Conservation (phyloP, 2,329 filamentous ascomycete genomes). For the Trichoderma sp. region DNA sequence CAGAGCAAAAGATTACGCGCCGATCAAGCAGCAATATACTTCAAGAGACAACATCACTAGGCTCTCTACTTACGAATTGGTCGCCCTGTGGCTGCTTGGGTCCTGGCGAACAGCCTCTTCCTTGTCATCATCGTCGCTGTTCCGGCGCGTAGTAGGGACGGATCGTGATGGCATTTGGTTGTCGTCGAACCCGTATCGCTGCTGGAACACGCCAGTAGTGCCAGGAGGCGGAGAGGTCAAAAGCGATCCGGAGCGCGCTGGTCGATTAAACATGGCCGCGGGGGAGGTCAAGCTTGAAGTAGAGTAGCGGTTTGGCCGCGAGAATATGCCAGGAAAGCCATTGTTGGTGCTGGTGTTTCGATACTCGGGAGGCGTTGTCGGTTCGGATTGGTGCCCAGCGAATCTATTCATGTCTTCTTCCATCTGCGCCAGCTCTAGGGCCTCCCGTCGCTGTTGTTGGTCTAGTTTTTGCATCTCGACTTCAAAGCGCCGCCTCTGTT, state of each 20-base stretch:
- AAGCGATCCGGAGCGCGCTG: slow-evolving; percentile 73
- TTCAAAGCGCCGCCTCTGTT: slow-evolving; percentile 86
- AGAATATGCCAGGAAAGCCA: slow-evolving; percentile 76
- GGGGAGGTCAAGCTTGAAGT: slow-evolving; percentile 83
- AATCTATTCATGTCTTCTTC: slow-evolving; percentile 69
- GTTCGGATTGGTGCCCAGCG: slow-evolving; percentile 82
- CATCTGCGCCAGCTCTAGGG: slow-evolving; percentile 80
- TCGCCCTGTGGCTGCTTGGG: slow-evolving; percentile 68
- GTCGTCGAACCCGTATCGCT: slow-evolving; percentile 51
- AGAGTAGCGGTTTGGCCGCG: slow-evolving; percentile 83
- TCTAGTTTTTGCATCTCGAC: slow-evolving; percentile 89
- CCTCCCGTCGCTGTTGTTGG: slow-evolving; percentile 76
- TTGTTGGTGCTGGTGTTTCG: slow-evolving; percentile 56
- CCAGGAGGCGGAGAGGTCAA: slow-evolving; percentile 73
- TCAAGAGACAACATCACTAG: slow-evolving; percentile 15
- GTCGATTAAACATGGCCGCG: slow-evolving; percentile 69
- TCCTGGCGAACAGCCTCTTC: slow-evolving; percentile 69
- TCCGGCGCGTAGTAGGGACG: slow-evolving; percentile 79
- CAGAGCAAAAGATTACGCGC: background rate
- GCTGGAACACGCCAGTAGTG: slow-evolving; percentile 58
- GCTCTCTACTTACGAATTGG: slow-evolving; percentile 69
- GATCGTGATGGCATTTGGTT: slow-evolving; percentile 71
- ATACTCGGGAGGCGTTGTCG: slow-evolving; percentile 93
- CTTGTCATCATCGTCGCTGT: slow-evolving; percentile 88
- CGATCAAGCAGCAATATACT: background rate